Evolutionary conservation across 108 stramenopile species (phyloP), one percentile per base, ranked within the genome.

Genomic region (Pseudonitzschia pungens): DNA sequence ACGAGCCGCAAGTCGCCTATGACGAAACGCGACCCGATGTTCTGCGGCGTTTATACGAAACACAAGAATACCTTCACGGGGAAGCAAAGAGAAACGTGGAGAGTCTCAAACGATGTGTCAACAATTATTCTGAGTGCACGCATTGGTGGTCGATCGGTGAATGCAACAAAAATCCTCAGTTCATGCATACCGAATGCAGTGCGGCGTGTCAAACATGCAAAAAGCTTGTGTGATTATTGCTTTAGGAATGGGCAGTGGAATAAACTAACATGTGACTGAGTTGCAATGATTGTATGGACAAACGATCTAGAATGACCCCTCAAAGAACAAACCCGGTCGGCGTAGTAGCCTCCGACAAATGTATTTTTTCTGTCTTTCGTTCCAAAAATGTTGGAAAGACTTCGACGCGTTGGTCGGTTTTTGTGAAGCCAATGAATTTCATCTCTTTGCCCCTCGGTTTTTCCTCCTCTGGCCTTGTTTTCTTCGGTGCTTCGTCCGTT

Each of bases 141-240:
- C 84, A 74, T 66, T 89, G 86, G 86, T 80, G 83, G 21, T 64
- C 81, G 3, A 75, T 71, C 15, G 77, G 79, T 0, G 86, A 86
- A 70, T 89, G 89, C 43, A 68, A 85, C 36, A 76, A 48, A 9
- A 89, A 89, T 65, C 45, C 71, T 51, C 58, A 62, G 2, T 89
- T 77, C 42, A 89, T 89, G 89, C 54, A 83, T 58, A 50, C 72
- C 3, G 85, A 86, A 63, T 81, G 80, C 64, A n/a, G 45, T 27
- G 57, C 65, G 21, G 69, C 76, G 8, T 77, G 76, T 45, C 64
- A 52, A 60, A 77, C 70, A 22, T 77, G 76, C 53, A 15, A 48
- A 44, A 48, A 11, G 6, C 2, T 36, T 36, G 2, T 36, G 4
- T 36, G 36, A 5, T 36, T 6, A 36, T 5, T 6, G 4, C 4